phyloP scores from a whole-genome alignment of 2,329 filamentous ascomycete genomes.

The Aspergillus pseudoterreus region DNA sequence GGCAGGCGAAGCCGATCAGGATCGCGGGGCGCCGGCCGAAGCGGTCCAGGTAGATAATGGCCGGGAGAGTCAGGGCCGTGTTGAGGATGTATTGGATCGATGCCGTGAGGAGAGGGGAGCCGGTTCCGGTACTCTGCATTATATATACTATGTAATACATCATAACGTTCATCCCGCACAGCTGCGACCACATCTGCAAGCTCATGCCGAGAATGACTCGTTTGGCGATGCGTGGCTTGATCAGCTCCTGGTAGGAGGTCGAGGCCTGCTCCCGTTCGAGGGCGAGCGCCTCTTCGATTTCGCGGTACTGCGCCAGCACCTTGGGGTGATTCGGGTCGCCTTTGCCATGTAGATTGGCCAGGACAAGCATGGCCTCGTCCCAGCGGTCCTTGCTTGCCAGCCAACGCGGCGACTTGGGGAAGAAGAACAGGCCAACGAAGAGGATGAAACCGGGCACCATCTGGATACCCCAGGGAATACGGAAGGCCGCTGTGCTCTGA shows the following conservation, averaged over 20 bases:
- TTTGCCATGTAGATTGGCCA: constrained; percentile 57
- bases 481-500: constrained; percentile 55
- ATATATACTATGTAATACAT: constrained; percentile 61
- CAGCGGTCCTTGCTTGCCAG: constrained; percentile 58
- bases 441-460: constrained; percentile 57
- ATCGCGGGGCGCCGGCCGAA: constrained; percentile 69
- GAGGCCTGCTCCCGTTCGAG: constrained; percentile 68
- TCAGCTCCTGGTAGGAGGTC: constrained; percentile 66
- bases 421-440: constrained; percentile 48
- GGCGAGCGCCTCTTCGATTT: constrained; percentile 68
- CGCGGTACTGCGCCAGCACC: constrained; percentile 62
- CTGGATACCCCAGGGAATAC: constrained; percentile 61
- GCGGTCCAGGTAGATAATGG: constrained; percentile 67
- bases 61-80: constrained; percentile 70
- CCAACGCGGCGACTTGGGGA: constrained; percentile 61
- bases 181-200: constrained; percentile 69
- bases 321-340: constrained; percentile 62
- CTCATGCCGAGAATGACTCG: constrained; percentile 67
- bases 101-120: constrained; percentile 59
- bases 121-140: constrained; percentile 61
- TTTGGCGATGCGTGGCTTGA: constrained; percentile 68
- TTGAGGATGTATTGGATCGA: constrained; percentile 74
- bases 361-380: constrained; percentile 48
- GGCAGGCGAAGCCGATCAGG: constrained; percentile 60
- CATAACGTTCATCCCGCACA: constrained; percentile 72